Evolutionary conservation across 441 rosid genomes (phyloP), one percentile per base, ranked within the genome.

Genomic region (Erodium moschatum): DNA sequence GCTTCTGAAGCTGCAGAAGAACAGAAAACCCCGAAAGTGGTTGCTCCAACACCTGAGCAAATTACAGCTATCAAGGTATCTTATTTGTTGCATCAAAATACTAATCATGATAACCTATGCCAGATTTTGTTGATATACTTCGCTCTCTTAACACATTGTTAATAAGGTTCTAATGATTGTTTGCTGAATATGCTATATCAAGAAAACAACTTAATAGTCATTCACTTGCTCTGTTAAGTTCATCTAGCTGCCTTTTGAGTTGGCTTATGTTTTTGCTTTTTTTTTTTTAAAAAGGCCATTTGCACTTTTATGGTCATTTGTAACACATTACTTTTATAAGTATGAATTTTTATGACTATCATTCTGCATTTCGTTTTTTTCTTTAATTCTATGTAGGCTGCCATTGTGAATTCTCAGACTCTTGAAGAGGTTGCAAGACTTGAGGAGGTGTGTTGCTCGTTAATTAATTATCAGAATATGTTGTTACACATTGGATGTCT

Each of bases 341-440:
- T 33, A 33, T 5, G 6, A 33, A 0, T 33, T 33, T 33, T 50
- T 15, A 2, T 50, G 18, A 3, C 19, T 6, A 4, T 13, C 19
- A 50, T 5, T 24, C 58, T n/a, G 2, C 35, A 18, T 40, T 52
- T 67, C 64, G 44, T 72, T 75, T 16, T 64, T 70, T 58, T 40
- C 78, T 72, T 81, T 18, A 44, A 44, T 33, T 74, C 67, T 70
- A 9, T 82, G 78, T 88, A 94, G 99, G 97, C 97, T 68, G 99
- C 99, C 65, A 94, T 94, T 76, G 89, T 91, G 79, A 94, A 90
- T 75, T 91, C 99, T 33, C 97, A 94, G 87, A 94, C 99, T 65
- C 86, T 94, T 54, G 97, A 94, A 85, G 99, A 94, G 83, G 97
- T 94, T 79, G 96, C 94, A 50, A 84, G 97, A 82, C 97, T 94